Conservation (phyloP, 495 filamentous ascomycete genomes). For the Neurospora hispaniola region DNA sequence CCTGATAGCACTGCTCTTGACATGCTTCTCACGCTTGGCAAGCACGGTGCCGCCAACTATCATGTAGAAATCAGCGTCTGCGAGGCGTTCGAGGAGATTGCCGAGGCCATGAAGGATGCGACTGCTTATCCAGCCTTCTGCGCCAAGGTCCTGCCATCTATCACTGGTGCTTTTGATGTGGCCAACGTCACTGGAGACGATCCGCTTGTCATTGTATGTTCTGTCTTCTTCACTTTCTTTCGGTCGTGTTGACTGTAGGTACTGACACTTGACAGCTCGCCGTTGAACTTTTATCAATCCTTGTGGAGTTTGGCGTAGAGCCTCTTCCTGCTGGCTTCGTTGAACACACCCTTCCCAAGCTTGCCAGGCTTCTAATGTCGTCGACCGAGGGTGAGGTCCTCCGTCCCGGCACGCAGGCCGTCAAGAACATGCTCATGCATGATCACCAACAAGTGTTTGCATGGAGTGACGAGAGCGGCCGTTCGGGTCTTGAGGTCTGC, state of each 20-base stretch:
- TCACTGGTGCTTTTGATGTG: constrained; percentile 83
- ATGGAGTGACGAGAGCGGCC: constrained; percentile 65
- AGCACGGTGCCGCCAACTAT: constrained; percentile 78
- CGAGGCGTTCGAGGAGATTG: constrained; percentile 85
- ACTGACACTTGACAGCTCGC: constrained; percentile 48
- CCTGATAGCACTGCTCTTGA: constrained; percentile 59
- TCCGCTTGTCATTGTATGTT: constrained; percentile 58
- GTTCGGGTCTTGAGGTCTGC: constrained; percentile 78
- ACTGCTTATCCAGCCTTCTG: constrained; percentile 71
- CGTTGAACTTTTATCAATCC: constrained; percentile 67
- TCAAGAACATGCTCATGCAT: constrained; percentile 78
- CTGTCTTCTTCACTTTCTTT: not conserved
- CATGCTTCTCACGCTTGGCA: constrained; percentile 79
- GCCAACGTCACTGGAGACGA: constrained; percentile 74
- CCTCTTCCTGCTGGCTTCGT: constrained; percentile 84
- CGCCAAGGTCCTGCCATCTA: constrained; percentile 72
- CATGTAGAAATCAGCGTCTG: constrained; percentile 72
- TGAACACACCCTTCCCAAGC: constrained; percentile 71
- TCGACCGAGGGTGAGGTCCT: constrained; percentile 77
- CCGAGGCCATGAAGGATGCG: constrained; percentile 42
- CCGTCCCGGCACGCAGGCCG: constrained; percentile 71
- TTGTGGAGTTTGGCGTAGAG: constrained; percentile 68
- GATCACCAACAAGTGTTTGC: constrained; percentile 78
- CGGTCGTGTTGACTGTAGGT: not conserved
- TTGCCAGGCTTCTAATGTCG: constrained; percentile 68